Evolutionary conservation across 306 rosid species (phyloP).

Genomic region (Corylus americana): DNA sequence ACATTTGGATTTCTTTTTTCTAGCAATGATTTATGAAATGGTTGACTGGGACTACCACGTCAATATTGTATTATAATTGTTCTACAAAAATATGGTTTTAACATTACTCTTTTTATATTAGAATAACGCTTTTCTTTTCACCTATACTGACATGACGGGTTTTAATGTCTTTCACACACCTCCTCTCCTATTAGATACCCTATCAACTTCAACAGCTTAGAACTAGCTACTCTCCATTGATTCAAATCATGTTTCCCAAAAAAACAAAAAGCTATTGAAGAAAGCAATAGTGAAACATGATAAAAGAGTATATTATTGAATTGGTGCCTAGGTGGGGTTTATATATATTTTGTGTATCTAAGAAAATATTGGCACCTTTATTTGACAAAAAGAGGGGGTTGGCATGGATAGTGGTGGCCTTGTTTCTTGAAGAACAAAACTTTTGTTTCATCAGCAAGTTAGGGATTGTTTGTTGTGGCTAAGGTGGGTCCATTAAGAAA

Average conservation of each 20-base stretch:
- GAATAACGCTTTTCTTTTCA: too few relatives aligned
- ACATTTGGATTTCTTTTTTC: too few relatives aligned
- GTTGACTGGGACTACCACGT: too few relatives aligned
- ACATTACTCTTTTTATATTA: too few relatives aligned
- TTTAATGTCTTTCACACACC: too few relatives aligned
- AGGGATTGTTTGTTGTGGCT: neutral
- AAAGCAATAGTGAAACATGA: neutral
- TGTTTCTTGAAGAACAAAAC: constrained; percentile 30
- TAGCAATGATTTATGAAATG: too few relatives aligned
- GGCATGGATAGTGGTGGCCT: constrained; percentile 31
- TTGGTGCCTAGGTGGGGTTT: constrained; percentile 33
- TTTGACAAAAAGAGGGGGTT: constrained; percentile 20
- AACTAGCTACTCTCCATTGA: neutral
- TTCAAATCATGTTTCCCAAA: neutral
- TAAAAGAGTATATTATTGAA: constrained; percentile 31
- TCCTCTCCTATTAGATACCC: neutral
- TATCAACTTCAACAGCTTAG: neutral
- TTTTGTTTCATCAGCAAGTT: constrained; percentile 25
- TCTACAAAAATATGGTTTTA: too few relatives aligned
- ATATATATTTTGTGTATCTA: constrained; percentile 32
- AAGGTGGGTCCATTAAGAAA: constrained; percentile 36
- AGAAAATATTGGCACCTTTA: constrained; percentile 34
- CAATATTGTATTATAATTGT: too few relatives aligned
- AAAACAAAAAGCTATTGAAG: neutral
- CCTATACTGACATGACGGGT: too few relatives aligned